Conservation (phyloP, 1,284 basidiomycete species). For the Mycena sp. region DNA sequence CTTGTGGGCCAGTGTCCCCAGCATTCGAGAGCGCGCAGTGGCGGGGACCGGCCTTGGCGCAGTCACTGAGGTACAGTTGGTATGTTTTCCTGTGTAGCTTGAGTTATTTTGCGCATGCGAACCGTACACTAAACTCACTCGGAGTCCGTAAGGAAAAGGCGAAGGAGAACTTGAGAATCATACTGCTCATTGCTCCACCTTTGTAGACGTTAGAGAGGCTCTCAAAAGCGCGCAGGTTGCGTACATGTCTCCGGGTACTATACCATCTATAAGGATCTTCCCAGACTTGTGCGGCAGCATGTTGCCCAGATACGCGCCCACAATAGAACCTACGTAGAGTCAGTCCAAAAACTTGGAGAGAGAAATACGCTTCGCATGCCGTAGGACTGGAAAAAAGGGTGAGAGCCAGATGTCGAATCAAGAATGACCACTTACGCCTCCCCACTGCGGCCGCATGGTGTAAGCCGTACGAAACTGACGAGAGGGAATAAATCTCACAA, state of each 20-base stretch:
- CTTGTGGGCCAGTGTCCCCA: conserved; percentile 3
- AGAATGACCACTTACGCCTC: conserved; percentile 15
- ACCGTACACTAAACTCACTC: conserved; percentile 25
- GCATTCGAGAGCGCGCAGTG: conserved; percentile 10
- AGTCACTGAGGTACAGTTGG: conserved; percentile 23
- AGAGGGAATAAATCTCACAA: conserved; percentile 10
- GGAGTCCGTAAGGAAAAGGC: conserved; percentile 25
- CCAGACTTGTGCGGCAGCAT: conserved; percentile 31
- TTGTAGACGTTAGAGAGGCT: not conserved
- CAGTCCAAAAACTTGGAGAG: not conserved
- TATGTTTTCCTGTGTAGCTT: conserved; percentile 29
- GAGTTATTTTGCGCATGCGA: too few relatives aligned
- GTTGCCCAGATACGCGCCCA: conserved; percentile 30
- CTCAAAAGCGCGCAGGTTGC: not conserved
- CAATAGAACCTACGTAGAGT: conserved; percentile 16
- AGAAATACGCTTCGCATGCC: conserved; percentile 2
- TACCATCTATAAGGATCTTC: conserved; percentile 28
- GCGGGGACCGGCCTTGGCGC: conserved; percentile 18
- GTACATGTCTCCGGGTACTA: conserved; percentile 25
- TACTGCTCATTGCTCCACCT: conserved; percentile 29
- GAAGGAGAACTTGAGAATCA: conserved; percentile 26
- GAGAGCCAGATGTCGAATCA: not conserved
- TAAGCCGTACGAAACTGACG: not conserved
- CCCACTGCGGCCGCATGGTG: conserved; percentile 4
- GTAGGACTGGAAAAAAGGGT: conserved; percentile 14